phyloP scores from a whole-genome alignment of 73 alveolate species.

The Breviolum minutum region DNA sequence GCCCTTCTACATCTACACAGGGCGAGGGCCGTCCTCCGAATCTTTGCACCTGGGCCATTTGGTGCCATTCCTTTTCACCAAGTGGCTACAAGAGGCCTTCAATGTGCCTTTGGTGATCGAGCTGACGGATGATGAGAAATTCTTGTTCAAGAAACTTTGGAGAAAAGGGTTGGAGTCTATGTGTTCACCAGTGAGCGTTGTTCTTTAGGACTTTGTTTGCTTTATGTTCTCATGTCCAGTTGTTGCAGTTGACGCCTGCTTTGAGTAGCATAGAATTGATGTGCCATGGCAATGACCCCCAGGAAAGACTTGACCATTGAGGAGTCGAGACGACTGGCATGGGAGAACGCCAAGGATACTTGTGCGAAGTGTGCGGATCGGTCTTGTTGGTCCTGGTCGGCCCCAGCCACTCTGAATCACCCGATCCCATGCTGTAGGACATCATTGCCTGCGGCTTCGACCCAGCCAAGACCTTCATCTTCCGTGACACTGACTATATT shows the following conservation, averaged over 20 bases:
- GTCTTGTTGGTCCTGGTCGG: constrained; percentile 68
- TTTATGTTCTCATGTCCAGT: neutral
- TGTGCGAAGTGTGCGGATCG: constrained; percentile 97
- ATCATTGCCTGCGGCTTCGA: constrained; percentile 98
- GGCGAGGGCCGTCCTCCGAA: constrained; percentile 99
- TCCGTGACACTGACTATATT: constrained; percentile 99
- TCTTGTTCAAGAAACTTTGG: constrained; percentile 96
- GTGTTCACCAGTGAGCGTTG: no score
- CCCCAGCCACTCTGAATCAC: constrained; percentile 96
- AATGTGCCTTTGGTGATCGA: constrained; percentile 99
- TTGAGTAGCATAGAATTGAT: no score
- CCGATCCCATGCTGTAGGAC: neutral
- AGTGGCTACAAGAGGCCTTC: constrained; percentile 99
- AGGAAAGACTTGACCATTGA: constrained; percentile 96
- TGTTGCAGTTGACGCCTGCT: neutral
- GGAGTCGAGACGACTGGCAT: constrained; percentile 98
- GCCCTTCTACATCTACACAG: constrained; percentile 99
- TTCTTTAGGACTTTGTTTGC: neutral
- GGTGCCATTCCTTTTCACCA: constrained; percentile 98
- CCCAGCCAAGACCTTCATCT: constrained; percentile 99
- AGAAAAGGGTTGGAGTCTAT: neutral
- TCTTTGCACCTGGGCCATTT: constrained; percentile 99
- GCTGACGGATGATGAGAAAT: constrained; percentile 99
- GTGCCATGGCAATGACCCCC: neutral
- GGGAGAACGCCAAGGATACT: constrained; percentile 99